Evolutionary conservation across 228 moss, liverwort and hornwort species (phyloP), one percentile per base, ranked within the genome.

Genomic region (Sphagnum fallax): DNA sequence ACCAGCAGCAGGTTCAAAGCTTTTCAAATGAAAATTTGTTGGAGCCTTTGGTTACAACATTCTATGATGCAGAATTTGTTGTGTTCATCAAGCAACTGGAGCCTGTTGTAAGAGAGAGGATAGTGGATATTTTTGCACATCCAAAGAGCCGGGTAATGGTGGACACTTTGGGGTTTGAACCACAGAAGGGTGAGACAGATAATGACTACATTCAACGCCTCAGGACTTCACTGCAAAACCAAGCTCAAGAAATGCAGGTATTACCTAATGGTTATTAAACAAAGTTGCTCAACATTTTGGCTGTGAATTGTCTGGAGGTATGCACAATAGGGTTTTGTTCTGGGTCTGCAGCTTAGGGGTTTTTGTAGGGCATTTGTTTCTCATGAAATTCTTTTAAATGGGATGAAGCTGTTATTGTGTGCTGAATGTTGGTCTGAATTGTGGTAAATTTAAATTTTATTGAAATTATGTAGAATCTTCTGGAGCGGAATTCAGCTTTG

Each of bases 171-270:
- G 81, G 84, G 2, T 98, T 91, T 55, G 91, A 91, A 52, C 79
- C 71, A 10, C 91, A 77, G 78, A 88, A 88, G 69, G 91, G 88
- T 57, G 93, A 97, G 72, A 79, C 65, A 66, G 93, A 93, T 61
- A 67, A 67, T 64, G 91, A 98, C 0, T 89, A 91, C 49, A 64
- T 82, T 60, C 61, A 69, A 50, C 83, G 93, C 50, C 74, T 98
- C 11, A 84, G 82, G 70, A 75, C 67, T 48, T 68, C 90, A 63
- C 80, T 98, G 72, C 88, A 87, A 71, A 79, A 73, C 73, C 91
- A 93, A 79, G 88, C 90, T 50, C 90, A 84, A 65, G 93, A 98
- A 77, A 76, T 98, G 74, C 93, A 93, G 88, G 93, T 93, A 63
- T 16, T 1, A 13, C 48, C 12, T 55, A 8, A 12, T 55, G 55